Base-by-base conservation (phyloP, 83 land plant genomes). In the Isoetes engelmannii region DNA sequence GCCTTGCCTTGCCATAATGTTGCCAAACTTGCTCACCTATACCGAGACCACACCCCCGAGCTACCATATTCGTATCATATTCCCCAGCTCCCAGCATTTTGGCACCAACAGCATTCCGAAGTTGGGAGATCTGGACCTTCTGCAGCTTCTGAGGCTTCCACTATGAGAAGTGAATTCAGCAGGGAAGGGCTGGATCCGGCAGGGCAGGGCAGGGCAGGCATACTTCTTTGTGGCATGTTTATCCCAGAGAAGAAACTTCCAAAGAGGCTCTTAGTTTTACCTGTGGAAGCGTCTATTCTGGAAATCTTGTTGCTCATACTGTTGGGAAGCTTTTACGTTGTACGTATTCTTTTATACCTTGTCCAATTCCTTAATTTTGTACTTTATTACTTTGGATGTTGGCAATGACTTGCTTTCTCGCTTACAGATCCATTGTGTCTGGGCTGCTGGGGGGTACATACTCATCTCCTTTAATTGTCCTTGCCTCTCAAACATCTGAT, bases 391-490 rank as follows among this genome's bases (percentile, higher is more conserved):
- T 0, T n/a, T 41, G 67, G 7, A 12, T 64, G 8, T 64, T 44
- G 13, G n/a, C 13, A 8, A 64, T 37, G 9, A 41, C n/a, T n/a
- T 64, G 18, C 13, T 3, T 10, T 44, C n/a, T 21, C 54, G 10
- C 2, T 18, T 9, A 18, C 74, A 94, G 99, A 69, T 94, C 59
- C 99, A 94, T 76, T 88, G 93, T 86, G 99, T 94, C 15, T 94
- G 99, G 99, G 99, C 99, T 61, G 99, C 99, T 20, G 97, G 96
- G 65, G 99, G 90, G 75, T n/a, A 96, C 99, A 50, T 94, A 94
- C 71, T 94, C 99, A 53, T 97, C 99, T 20, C 99, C 99, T 4
- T 94, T 96, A 7, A 94, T 94, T 80, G 99, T 94, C 54, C 77
- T 94, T 48, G 84, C 97, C 45, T 90, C 99, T 70, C 90, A 84